Base-by-base conservation (phyloP, 352 stramenopile genomes). In the Halophytophthora batemanensis region DNA sequence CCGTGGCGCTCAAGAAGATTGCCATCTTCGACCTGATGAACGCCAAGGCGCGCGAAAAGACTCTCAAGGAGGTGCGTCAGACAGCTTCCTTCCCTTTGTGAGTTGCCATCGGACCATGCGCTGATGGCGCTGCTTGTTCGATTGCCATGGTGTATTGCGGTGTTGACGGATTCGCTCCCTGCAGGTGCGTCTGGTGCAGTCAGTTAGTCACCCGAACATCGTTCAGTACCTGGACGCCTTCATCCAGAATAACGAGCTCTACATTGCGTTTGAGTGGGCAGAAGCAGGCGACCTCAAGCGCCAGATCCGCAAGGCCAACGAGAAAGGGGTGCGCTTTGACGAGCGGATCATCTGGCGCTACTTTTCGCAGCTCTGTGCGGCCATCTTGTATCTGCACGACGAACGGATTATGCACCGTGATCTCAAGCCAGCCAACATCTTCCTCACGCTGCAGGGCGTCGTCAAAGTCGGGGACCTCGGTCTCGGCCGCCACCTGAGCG, bases 211-310 rank as follows among this genome's bases (percentile, higher is more conserved):
- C 50, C 71, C 68, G 0, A 97, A 98, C 63, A 92, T 98, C 41
- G 87, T 98, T 51, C 72, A 92, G 63, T 98, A 97, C 50, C 47
- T 95, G 18, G 92, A 98, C 63, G 83, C 81, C 23, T 97, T 98
- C 54, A 71, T 98, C 12, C 74, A 87, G 34, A 73, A 88, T 21
- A 90, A 96, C 38, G 83, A 97, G 58, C 80, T 98, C 11, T 85
- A 90, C 57, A 98, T 98, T 64, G 88, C 91, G 17, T 96, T 98
- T 56, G 91, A 97, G 64, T 98, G 90, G 90, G 90, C 92, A 41
- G 86, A 93, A 55, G 93, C 90, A 4, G 93, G 93, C 2, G 90
- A 98, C 53, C 61, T 98, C 3, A 98, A 98, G 72, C 70, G 90
- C 1, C 90, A 98, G 66, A 86, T 96, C 37, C 79, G 86, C 14